Conservation (phyloP, 257 asterid species). For the Oldenlandia corymbosa region DNA sequence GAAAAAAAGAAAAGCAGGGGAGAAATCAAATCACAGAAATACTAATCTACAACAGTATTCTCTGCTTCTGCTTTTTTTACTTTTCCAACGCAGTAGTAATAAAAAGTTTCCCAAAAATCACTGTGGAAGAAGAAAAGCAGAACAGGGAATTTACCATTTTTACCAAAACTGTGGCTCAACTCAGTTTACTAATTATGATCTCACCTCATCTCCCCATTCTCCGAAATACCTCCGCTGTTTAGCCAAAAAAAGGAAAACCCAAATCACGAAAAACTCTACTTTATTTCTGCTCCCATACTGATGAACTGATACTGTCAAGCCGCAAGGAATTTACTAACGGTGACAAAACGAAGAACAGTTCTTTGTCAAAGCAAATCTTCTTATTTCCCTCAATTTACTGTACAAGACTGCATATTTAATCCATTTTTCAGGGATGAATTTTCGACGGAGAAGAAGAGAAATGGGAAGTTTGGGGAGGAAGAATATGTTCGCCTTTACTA, state of each 20-base stretch:
- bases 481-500: constrained; percentile 27
- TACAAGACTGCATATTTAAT: too few species aligned
- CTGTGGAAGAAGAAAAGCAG: not conserved
- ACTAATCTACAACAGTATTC: constrained; percentile 6
- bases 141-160: constrained; percentile 4
- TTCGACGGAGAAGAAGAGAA: not conserved
- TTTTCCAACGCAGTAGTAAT: constrained; percentile 26
- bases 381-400: too few species aligned
- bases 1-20: too few species aligned
- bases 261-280: not conserved
- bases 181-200: not conserved
- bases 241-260: constrained; percentile 10
- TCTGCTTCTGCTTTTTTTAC: constrained; percentile 1
- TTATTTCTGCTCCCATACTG: not conserved
- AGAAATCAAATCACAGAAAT: too few species aligned
- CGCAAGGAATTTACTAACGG: not conserved
- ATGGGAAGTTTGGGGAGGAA: constrained; percentile 9
- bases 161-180: not conserved
- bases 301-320: too few species aligned
- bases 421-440: too few species aligned
- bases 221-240: constrained; percentile 6
- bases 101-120: too few species aligned
- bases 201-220: constrained; percentile 8
- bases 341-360: not conserved
- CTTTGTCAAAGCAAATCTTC: too few species aligned